These are phyloP conservation scores for Trichoderma harzianum DNA, from an alignment of 2,329 filamentous ascomycete genomes.

Conservation along the genomic window DNA sequence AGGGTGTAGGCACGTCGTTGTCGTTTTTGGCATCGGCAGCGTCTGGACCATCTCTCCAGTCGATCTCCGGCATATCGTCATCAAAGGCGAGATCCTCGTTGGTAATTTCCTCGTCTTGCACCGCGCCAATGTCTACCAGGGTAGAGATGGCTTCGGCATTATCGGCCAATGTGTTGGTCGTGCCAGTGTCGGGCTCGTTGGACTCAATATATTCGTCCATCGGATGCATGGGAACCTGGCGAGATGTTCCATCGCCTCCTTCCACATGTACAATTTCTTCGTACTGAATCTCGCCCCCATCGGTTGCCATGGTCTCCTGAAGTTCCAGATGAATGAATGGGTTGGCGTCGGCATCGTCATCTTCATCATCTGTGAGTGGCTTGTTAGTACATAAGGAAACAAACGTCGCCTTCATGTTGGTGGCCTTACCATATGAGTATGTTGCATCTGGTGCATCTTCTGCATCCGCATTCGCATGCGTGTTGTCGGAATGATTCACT, in stretches of 20 bases:
- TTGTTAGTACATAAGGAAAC: conserved; percentile 28
- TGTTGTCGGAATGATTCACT: neutral
- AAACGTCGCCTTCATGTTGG: conserved; percentile 21
- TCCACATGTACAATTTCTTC: conserved; percentile 1
- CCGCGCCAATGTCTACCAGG: conserved; percentile 25
- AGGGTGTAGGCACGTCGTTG: neutral
- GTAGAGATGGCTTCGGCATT: conserved; percentile 30
- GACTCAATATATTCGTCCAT: conserved; percentile 21
- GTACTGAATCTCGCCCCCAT: conserved; percentile 23
- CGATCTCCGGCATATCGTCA: conserved; percentile 26
- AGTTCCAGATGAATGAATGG: conserved; percentile 27
- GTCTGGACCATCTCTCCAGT: conserved; percentile 23
- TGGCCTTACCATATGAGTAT: conserved; percentile 27
- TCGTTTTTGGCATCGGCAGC: neutral
- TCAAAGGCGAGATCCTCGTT: conserved; percentile 20
- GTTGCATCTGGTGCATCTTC: neutral
- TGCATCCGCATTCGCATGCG: neutral
- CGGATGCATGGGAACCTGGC: neutral
- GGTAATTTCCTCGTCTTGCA: conserved; percentile 18
- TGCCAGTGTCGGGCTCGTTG: conserved; percentile 27
- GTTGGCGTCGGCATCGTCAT: conserved; percentile 24
- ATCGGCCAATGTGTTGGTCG: conserved; percentile 33
- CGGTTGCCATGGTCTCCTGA: conserved; percentile 22
- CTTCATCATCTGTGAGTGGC: conserved; percentile 26
- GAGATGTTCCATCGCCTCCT: conserved; percentile 17